phyloP scores from a whole-genome alignment of 1,284 basidiomycete species.

The Ceratobasidium sp. region DNA sequence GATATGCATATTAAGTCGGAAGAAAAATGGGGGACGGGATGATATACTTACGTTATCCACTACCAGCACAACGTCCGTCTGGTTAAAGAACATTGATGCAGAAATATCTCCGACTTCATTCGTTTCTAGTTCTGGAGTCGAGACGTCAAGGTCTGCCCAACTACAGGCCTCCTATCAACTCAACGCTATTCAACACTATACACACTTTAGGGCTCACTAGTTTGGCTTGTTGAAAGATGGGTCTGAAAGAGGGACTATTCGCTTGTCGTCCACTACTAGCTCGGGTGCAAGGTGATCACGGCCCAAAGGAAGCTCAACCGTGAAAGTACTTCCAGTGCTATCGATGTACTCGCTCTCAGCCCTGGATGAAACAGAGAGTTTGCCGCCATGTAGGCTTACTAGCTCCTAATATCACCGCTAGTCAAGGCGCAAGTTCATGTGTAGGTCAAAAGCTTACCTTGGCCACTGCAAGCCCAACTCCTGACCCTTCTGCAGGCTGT shows the following conservation, averaged over 20 bases:
- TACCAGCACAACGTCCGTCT: constrained; percentile 51
- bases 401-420: constrained; percentile 50
- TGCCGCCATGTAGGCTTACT: constrained; percentile 55
- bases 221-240: neutral
- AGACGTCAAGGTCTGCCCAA: too few relatives aligned
- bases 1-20: neutral
- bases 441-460: constrained; percentile 26
- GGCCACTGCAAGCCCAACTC: constrained; percentile 56
- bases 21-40: neutral
- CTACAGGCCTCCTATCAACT: too few relatives aligned
- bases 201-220: neutral
- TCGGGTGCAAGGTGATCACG: constrained; percentile 12
- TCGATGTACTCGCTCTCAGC: constrained; percentile 5
- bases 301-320: constrained; percentile 28
- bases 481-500: constrained; percentile 53
- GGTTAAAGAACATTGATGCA: constrained; percentile 49
- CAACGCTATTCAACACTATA: too few relatives aligned
- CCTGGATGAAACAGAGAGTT: neutral
- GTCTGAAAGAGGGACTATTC: too few relatives aligned
- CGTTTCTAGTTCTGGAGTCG: too few relatives aligned
- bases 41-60: constrained; percentile 45
- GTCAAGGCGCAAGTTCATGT: neutral
- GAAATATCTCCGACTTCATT: constrained; percentile 10
- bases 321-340: constrained; percentile 24
- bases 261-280: neutral